Base-by-base conservation (phyloP, 2,329 filamentous ascomycete genomes). In the Hypoxylon sp. region DNA sequence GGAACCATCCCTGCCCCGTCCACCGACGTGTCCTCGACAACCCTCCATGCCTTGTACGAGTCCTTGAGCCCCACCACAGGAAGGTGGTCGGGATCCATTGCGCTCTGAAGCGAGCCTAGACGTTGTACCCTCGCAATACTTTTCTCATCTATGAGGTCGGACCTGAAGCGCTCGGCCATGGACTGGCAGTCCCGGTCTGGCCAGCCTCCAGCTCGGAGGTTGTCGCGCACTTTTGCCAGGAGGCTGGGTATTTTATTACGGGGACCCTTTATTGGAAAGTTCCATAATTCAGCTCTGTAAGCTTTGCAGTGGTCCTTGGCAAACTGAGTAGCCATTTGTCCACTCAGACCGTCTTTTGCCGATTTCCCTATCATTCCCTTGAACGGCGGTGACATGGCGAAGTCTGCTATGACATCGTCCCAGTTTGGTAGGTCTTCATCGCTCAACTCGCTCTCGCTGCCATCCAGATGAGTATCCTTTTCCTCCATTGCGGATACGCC, bases 1-100 rank as follows among this genome's bases (percentile, higher is more conserved):
- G 47, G 32, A 1, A 2, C 37, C 69, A 71, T 67, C 3, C 67
- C 68, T 4, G 46, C 26, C 7, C 65, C 68, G 32, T 65, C 37
- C 13, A 71, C 63, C 15, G 64, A 68, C 0, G 8, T 0, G 34
- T 71, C 69, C 7, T 43, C 4, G 2, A 53, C 50, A 8, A 65
- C 65, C 6, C 57, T 64, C 70, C 70, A 71, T 13, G 65, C 67
- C 52, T 41, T 52, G 43, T 70, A 70, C 11, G 48, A 37, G 4
- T 1, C 0, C 0, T 11, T 22, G 1, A 70, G 30, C 5, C 65
- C 64, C 5, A 17, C 22, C 10, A 69, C 54, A 0, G 5, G 17
- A 11, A 70, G 58, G 44, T 68, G 62, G 1, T 62, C 10, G 10
- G 70, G 64, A 26, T 71, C 68, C 20, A n/a, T 28, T 13, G 37